A percentile compares a stretch with the other conserved stretches of the same genome.
Evolutionary conservation across 106 monocot genomes (phyloP).

Genomic region (Ottelia alismoides): DNA sequence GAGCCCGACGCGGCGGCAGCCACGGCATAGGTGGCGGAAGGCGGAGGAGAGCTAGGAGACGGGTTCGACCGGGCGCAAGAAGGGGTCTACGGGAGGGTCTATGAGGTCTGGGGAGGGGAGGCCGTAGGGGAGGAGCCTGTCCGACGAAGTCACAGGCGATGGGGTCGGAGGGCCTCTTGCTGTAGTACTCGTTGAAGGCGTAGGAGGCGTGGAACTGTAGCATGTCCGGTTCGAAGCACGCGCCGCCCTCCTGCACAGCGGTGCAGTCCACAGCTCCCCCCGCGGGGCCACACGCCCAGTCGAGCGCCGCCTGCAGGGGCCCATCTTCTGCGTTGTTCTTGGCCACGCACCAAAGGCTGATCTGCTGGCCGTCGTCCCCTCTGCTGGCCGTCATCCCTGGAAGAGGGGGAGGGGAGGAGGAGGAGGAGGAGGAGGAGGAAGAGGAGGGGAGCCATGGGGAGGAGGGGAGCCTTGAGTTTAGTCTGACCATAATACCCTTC

Average conservation of each 20-base stretch:
- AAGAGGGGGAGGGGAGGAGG: neutral
- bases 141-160: neutral
- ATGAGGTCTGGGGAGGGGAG: too few species aligned
- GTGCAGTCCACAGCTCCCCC: neutral
- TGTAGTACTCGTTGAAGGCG: neutral
- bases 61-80: too few species aligned
- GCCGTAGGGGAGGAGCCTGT: neutral
- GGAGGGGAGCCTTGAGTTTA: too few species aligned
- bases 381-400: neutral
- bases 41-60: too few species aligned
- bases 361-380: neutral
- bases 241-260: neutral
- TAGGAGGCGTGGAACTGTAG: neutral
- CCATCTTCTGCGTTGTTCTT: neutral
- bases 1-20: too few species aligned
- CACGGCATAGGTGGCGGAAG: too few species aligned
- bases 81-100: too few species aligned
- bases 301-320: neutral
- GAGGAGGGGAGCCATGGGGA: neutral
- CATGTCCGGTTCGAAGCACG: neutral
- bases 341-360: neutral
- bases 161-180: neutral
- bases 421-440: neutral
- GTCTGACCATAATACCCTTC: too few species aligned
- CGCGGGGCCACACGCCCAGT: neutral